Evolutionary conservation across 2,329 filamentous ascomycete species (phyloP), one percentile per base, ranked within the genome.

Genomic region (Fusarium setosum): DNA sequence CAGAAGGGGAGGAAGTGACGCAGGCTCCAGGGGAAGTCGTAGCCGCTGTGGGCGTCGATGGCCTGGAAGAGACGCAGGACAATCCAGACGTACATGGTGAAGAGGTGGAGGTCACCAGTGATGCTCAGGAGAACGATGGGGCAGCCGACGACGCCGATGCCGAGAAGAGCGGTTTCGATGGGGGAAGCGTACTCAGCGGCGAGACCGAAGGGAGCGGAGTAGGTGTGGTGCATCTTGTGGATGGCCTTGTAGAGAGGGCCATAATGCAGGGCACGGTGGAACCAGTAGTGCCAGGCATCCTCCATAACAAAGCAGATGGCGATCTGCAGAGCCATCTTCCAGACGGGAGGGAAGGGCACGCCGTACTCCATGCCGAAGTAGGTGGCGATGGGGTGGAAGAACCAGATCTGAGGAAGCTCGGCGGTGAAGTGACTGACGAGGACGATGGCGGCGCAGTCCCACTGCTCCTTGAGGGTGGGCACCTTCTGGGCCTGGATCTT

Each of bases 61-160:
- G 96, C 96, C 84, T 99, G 96, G 87, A 97, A 96, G 18, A 99
- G 85, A 71, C 96, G 94, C 71, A 94, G 84, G 53, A 93, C 84
- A 74, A 99, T 98, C 96, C 96, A 99, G 68, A 91, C 76, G 82
- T 98, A 99, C 94, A 99, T 98, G 73, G 96, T 99, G 77, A 97
- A 78, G 64, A 99, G 92, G 81, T 99, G 96, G 34, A 99, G 86
- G 68, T 99, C 90, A 68, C 90, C 89, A 41, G 94, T 97, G 74
- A 97, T 68, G 42, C 88, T 88, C 73, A 92, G 93, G 89, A 93
- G 96, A 35, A 96, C 67, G 68, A 98, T 91, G 32, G 96, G 96
- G 32, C 87, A 84, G 61, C 92, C 88, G 65, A 99, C 91, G 2
- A 91, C 92, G 65, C 96, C 96, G 59, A 97, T 85, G 35, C 95